Evolutionary conservation across 148 eudicot genomes (phyloP).

Genomic region (Polygonum maritimum): DNA sequence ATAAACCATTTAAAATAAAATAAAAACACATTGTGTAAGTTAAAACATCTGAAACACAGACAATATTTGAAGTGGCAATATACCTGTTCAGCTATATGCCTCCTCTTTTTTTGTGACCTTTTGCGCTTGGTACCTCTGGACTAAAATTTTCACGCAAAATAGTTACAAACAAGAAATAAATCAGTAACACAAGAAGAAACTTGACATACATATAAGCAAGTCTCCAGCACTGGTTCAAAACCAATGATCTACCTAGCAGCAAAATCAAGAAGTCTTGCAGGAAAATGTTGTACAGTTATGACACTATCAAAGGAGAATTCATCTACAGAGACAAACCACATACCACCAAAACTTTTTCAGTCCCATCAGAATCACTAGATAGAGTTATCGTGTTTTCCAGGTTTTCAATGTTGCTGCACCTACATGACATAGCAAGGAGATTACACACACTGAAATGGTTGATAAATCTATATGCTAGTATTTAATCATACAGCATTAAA

Average conservation of each 20-base stretch:
- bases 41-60: not conserved
- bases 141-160: not conserved
- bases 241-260: not conserved
- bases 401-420: slow-evolving; percentile 1
- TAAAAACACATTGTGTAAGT: not conserved
- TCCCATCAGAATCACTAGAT: not conserved
- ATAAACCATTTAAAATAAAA: not conserved
- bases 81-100: not conserved
- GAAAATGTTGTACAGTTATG: not conserved
- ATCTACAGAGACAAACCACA: not conserved
- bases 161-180: not conserved
- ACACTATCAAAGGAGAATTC: not conserved
- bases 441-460: not conserved
- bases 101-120: not conserved
- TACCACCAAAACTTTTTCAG: not conserved
- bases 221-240: not conserved
- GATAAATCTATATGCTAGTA: not conserved
- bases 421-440: not conserved
- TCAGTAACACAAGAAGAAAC: not conserved
- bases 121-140: slow-evolving; percentile 5
- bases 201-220: not conserved
- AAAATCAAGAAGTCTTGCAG: not conserved
- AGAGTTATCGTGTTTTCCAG: not conserved
- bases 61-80: not conserved
- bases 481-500: not conserved